phyloP scores from a whole-genome alignment of 345 rosid species.

The Eutrema heterophyllum region DNA sequence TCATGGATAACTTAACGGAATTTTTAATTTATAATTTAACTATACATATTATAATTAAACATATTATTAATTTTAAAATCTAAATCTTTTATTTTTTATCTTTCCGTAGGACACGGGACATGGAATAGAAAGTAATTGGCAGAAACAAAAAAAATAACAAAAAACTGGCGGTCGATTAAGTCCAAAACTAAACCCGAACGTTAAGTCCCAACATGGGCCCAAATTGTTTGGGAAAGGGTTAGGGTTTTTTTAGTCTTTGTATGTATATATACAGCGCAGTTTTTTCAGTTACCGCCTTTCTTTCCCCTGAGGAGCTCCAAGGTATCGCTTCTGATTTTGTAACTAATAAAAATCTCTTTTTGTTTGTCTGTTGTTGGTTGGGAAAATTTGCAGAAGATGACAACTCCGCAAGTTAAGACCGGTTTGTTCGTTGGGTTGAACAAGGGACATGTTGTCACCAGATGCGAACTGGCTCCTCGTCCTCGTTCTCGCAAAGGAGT shows the following conservation, averaged over 20 bases:
- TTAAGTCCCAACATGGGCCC: not conserved
- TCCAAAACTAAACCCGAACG: not conserved
- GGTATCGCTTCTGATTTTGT: not conserved
- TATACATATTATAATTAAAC: too few species aligned
- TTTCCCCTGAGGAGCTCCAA: not conserved
- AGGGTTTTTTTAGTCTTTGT: slow-evolving; percentile 11
- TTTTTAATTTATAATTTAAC: too few species aligned
- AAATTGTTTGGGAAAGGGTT: not conserved
- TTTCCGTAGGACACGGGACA: too few species aligned
- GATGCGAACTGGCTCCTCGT: too few species aligned
- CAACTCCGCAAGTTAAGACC: slow-evolving; percentile 22
- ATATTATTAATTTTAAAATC: too few species aligned
- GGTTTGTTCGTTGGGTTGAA: slow-evolving; percentile 39
- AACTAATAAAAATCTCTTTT: not conserved
- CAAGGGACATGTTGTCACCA: slow-evolving; percentile 42
- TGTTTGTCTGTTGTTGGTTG: not conserved
- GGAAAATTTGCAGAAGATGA: slow-evolving; percentile 9
- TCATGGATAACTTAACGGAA: too few species aligned
- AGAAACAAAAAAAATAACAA: too few species aligned
- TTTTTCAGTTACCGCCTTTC: not conserved
- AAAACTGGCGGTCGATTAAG: too few species aligned
- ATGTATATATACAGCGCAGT: not conserved
- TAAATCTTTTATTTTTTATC: too few species aligned
- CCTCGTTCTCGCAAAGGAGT: too few species aligned
- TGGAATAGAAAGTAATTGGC: too few species aligned